Percentiles rank a stretch among this genome's conserved stretches.
These are phyloP conservation scores for Vaucheria bursata DNA, from an alignment of 352 stramenopile genomes.

Conservation along the genomic window DNA sequence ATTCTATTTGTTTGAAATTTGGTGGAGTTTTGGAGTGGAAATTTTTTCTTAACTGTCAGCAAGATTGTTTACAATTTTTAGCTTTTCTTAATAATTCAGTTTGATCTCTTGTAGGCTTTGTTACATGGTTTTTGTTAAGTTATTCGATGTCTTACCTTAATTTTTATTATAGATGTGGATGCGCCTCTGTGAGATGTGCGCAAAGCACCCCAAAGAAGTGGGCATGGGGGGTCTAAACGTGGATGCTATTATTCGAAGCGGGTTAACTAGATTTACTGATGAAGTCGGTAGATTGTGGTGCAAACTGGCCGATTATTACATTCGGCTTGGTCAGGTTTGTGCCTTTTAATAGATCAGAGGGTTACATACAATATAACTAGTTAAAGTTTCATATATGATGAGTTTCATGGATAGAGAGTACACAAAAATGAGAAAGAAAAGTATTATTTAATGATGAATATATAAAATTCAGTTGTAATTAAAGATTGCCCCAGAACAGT, in stretches of 20 bases:
- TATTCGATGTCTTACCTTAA: neutral
- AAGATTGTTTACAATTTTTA: neutral
- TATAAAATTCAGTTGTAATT: no score
- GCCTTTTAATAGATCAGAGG: no score
- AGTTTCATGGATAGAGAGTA: no score
- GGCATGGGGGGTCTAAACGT: conserved; percentile 70
- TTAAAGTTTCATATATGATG: no score
- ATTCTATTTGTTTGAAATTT: neutral
- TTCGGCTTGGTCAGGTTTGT: conserved; percentile 65
- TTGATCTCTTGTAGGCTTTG: neutral
- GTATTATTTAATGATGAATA: no score
- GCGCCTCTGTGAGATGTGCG: conserved; percentile 88
- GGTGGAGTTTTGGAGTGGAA: neutral
- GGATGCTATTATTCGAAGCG: conserved; percentile 84
- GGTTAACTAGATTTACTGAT: conserved; percentile 81
- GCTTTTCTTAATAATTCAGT: neutral
- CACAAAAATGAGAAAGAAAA: no score
- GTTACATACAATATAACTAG: no score
- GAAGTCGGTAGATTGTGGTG: conserved; percentile 95
- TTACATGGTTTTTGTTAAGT: neutral
- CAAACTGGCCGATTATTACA: conserved; percentile 92
- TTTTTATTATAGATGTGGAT: conserved; percentile 78
- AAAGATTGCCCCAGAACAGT: no score
- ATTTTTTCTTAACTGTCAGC: neutral
- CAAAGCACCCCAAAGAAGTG: conserved; percentile 79